phyloP scores from a whole-genome alignment of 495 filamentous ascomycete genomes.

The Penicillium argentinense region DNA sequence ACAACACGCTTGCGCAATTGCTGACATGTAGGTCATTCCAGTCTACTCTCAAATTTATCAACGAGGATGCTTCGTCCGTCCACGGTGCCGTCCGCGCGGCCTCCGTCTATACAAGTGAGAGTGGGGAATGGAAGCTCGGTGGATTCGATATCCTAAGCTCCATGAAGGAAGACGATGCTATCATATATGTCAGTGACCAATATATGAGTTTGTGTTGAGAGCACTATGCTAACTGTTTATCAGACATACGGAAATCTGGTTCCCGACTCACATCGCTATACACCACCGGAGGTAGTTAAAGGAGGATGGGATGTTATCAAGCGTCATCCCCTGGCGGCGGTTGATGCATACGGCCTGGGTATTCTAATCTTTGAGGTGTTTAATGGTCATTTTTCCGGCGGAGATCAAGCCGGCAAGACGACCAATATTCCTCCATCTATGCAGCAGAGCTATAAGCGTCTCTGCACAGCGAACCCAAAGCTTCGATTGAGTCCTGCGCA shows the following conservation, averaged over 20 bases:
- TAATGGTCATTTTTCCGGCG: conserved; percentile 71
- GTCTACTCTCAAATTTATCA: conserved; percentile 94
- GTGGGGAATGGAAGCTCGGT: conserved; percentile 95
- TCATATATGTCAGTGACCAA: conserved; percentile 75
- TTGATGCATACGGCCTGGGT: conserved; percentile 86
- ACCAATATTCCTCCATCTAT: conserved; percentile 85
- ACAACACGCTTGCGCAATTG: not conserved
- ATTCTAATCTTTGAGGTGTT: conserved; percentile 87
- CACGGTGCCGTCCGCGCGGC: conserved; percentile 83
- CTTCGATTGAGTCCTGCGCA: conserved; percentile 76
- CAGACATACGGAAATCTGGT: conserved; percentile 84
- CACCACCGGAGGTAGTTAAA: conserved; percentile 82
- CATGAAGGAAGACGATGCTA: conserved; percentile 89
- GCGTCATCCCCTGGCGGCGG: conserved; percentile 73
- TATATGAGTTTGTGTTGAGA: not conserved
- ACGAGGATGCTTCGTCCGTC: conserved; percentile 85
- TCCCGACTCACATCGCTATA: conserved; percentile 77
- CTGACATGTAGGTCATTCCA: conserved; percentile 27
- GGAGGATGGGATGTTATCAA: conserved; percentile 87
- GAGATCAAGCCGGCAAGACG: conserved; percentile 77
- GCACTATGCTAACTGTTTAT: conserved; percentile 9
- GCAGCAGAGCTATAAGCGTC: conserved; percentile 83
- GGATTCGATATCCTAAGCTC: conserved; percentile 93
- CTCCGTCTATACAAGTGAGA: conserved; percentile 88
- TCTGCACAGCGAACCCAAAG: conserved; percentile 87